A percentile compares a stretch with the other conserved stretches of the same genome.
phyloP scores from a whole-genome alignment of 768 basidiomycete genomes.

The Leucocoprinus birnbaumii region DNA sequence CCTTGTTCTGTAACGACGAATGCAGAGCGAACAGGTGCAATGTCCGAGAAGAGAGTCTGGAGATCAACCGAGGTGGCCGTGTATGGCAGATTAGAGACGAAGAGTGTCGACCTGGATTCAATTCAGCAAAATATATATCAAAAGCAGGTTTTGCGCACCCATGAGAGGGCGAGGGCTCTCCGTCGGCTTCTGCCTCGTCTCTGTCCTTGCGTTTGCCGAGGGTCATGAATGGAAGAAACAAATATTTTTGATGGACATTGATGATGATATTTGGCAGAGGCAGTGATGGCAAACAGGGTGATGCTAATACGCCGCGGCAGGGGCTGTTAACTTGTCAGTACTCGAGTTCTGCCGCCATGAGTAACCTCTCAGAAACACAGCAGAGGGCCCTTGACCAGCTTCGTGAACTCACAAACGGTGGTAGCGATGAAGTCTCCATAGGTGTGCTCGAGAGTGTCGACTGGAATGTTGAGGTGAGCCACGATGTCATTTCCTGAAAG shows the following conservation, averaged over 20 bases:
- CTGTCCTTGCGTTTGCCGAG: slow-evolving; percentile 22
- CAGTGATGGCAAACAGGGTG: background rate
- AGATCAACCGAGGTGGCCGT: slow-evolving; percentile 88
- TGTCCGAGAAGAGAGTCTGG: slow-evolving; percentile 90
- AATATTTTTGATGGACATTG: background rate
- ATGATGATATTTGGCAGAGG: background rate
- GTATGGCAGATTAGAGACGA: slow-evolving; percentile 92
- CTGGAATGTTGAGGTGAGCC: slow-evolving; percentile 68
- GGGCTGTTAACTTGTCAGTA: too few species aligned
- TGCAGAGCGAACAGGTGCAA: slow-evolving; percentile 90
- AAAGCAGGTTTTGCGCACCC: slow-evolving; percentile 14
- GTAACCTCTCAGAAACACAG: slow-evolving; percentile 22
- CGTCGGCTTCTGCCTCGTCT: slow-evolving; percentile 15
- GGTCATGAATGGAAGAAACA: background rate
- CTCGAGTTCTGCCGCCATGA: background rate
- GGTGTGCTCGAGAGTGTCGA: slow-evolving; percentile 56
- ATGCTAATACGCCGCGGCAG: too few species aligned
- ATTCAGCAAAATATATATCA: background rate
- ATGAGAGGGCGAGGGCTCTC: slow-evolving; percentile 11
- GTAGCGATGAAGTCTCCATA: slow-evolving; percentile 61
- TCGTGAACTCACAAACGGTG: slow-evolving; percentile 54
- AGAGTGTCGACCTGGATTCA: slow-evolving; percentile 69
- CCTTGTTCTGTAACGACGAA: slow-evolving; percentile 87
- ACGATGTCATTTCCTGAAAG: background rate
- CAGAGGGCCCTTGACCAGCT: slow-evolving; percentile 41